These are phyloP conservation scores for Hanseniaspora vineae DNA, from an alignment of 805 yeast species.

Conservation along the genomic window DNA sequence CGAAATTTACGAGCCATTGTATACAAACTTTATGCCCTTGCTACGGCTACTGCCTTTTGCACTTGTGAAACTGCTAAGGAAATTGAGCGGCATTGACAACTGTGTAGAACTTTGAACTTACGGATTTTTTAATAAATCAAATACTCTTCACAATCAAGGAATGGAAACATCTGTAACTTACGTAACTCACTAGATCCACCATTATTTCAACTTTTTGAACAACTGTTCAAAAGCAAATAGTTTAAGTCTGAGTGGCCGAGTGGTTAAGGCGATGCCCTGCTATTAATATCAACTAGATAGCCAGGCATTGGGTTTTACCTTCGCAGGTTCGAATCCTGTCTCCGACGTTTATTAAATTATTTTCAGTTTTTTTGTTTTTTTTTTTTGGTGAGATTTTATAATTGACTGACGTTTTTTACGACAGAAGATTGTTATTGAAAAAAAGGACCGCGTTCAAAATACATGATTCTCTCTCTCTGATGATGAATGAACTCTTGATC, in stretches of 20 bases:
- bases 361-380: neutral
- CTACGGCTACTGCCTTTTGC: constrained; percentile 26
- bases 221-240: too few relatives aligned
- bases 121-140: too few relatives aligned
- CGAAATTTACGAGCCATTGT: constrained; percentile 27
- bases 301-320: constrained; percentile 80
- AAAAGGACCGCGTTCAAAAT: too few relatives aligned
- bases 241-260: constrained; percentile 67
- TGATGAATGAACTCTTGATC: too few relatives aligned
- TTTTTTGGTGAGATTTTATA: neutral
- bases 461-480: too few relatives aligned
- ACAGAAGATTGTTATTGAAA: neutral
- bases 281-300: constrained; percentile 25
- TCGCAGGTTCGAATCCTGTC: constrained; percentile 99
- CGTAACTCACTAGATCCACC: too few relatives aligned
- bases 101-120: constrained; percentile 1
- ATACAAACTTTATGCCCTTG: constrained; percentile 28
- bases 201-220: too few relatives aligned
- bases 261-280: constrained; percentile 92
- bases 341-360: constrained; percentile 49
- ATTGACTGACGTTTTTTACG: neutral
- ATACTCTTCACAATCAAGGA: too few relatives aligned
- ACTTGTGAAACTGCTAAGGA: constrained; percentile 18
- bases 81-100: constrained; percentile 8
- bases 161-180: too few relatives aligned